Base-by-base conservation (phyloP, 805 yeast genomes). In the Suhomyces sp. region DNA sequence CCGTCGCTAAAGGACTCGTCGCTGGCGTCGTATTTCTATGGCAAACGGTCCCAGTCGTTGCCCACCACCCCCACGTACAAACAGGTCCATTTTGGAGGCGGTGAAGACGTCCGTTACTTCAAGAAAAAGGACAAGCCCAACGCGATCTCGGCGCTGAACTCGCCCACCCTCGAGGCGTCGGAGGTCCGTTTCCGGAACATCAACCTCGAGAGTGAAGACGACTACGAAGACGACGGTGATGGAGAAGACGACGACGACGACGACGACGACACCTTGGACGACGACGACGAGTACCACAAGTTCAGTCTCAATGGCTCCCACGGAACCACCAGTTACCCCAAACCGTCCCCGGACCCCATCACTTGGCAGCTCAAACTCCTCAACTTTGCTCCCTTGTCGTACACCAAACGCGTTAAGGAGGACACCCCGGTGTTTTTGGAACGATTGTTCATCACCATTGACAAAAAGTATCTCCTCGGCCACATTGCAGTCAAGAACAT, bases 51-150 rank as follows among this genome's bases (percentile, higher is more conserved):
- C 7, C 51, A 53, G 34, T 63, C 70, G 12, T 54, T 68, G 22
- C 74, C 74, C 2, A 39, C 60, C 0, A 72, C 81, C 7, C 88
- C 84, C 13, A 74, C 79, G 3, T 74, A 74, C 53, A 72, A 77
- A 46, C 83, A 77, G 54, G 96, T 88, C 6, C 96, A 87, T 66
- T 88, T 88, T 54, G 88, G 84, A 31, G 71, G 77, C 27, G 76
- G 69, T 20, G 65, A 64, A 33, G 86, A 84, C 45, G 82, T 87
- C 17, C 73, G 83, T 38, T 85, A 83, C 56, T 88, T 87, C 54
- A 72, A 77, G 42, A 75, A 77, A 46, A 72, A 72, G 37, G 95
- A 88, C 53, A 76, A 74, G 36, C 97, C 98, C 11, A 68, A 76
- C 4, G 83, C 88, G 2, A 84, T 91, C 19, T 74, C 83, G 47